A percentile compares a stretch with the other conserved stretches of the same genome.
Conservation (phyloP, 2,329 filamentous ascomycete species). For the Setomelanomma holmii region DNA sequence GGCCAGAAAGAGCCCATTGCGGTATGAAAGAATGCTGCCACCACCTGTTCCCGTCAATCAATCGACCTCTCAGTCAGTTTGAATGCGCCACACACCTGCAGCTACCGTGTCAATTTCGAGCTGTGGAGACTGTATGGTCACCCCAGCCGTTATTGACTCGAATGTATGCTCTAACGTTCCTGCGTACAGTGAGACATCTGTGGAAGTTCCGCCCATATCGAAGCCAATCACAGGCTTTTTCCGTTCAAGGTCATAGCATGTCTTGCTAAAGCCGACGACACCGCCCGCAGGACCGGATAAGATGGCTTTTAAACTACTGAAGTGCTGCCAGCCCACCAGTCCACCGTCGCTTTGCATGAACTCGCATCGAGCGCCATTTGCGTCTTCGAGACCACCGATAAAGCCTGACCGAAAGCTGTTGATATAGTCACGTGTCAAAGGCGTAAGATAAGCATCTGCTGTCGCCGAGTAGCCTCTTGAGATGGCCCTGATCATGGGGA, state of each 20-base stretch:
- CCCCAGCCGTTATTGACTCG: conserved; percentile 26
- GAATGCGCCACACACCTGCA: conserved; percentile 12
- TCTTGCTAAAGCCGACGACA: conserved; percentile 42
- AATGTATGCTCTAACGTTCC: conserved; percentile 40
- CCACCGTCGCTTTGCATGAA: conserved; percentile 48
- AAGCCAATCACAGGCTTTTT: conserved; percentile 28
- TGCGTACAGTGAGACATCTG: conserved; percentile 44
- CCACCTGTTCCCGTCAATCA: conserved; percentile 40
- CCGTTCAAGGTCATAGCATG: conserved; percentile 35
- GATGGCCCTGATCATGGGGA: conserved; percentile 33
- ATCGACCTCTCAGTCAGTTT: conserved; percentile 54
- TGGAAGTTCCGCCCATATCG: conserved; percentile 40
- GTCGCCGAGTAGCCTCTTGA: conserved; percentile 30
- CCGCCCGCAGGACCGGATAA: conserved; percentile 42
- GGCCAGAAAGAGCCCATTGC: conserved; percentile 31
- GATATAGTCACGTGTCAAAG: conserved; percentile 28
- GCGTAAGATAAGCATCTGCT: conserved; percentile 38
- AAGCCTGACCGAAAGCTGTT: conserved; percentile 35
- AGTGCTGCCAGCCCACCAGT: conserved; percentile 31
- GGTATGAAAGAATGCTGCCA: conserved; percentile 50
- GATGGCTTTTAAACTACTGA: conserved; percentile 40
- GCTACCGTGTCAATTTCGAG: conserved; percentile 21
- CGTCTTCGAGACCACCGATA: conserved; percentile 22
- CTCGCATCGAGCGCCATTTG: conserved; percentile 36
- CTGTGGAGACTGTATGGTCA: conserved; percentile 39